A percentile compares a stretch with the other conserved stretches of the same genome.
These are phyloP conservation scores for Lyophyllum semitale DNA, from an alignment of 768 basidiomycete genomes.

Conservation along the genomic window DNA sequence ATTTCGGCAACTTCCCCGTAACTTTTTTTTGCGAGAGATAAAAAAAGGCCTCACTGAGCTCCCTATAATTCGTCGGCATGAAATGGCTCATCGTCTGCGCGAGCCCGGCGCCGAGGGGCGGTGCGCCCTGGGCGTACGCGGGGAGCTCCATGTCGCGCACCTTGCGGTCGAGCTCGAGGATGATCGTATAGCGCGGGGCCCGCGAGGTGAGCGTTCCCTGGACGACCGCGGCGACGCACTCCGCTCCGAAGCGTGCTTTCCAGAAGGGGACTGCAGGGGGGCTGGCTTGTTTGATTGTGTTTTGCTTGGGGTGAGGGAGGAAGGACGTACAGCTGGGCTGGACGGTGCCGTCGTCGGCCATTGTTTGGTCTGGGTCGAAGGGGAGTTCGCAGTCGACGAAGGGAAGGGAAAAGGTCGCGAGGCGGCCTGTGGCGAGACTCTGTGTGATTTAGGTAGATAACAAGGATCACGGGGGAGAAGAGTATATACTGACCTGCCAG, in stretches of 20 bases:
- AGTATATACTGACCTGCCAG: conserved; percentile 56
- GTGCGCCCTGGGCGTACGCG: conserved; percentile 53
- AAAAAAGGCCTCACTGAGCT: conserved; percentile 52
- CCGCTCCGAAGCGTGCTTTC: conserved; percentile 70
- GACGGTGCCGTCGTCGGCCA: conserved; percentile 58
- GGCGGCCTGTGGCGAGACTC: conserved; percentile 71
- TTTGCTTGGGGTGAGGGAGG: not conserved
- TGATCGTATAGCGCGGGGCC: conserved; percentile 61
- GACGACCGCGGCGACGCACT: conserved; percentile 68
- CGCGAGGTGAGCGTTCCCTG: conserved; percentile 67
- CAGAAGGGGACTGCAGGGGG: conserved; percentile 56
- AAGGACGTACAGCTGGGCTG: conserved; percentile 58
- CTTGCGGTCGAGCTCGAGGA: conserved; percentile 66
- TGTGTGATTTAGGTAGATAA: conserved; percentile 19
- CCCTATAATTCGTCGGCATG: conserved; percentile 75
- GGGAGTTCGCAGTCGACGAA: conserved; percentile 76
- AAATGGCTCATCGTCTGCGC: conserved; percentile 70
- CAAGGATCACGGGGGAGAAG: not conserved
- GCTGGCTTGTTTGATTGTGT: not conserved
- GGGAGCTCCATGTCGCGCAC: conserved; percentile 71
- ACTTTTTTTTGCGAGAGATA: too few species aligned
- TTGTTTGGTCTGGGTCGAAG: conserved; percentile 56
- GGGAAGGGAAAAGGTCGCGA: conserved; percentile 68
- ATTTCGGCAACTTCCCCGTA: too few species aligned
- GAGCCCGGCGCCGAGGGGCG: conserved; percentile 51